These are phyloP conservation scores for Stemphylium lycopersici DNA, from an alignment of 2,329 filamentous ascomycete species.

Conservation along the genomic window DNA sequence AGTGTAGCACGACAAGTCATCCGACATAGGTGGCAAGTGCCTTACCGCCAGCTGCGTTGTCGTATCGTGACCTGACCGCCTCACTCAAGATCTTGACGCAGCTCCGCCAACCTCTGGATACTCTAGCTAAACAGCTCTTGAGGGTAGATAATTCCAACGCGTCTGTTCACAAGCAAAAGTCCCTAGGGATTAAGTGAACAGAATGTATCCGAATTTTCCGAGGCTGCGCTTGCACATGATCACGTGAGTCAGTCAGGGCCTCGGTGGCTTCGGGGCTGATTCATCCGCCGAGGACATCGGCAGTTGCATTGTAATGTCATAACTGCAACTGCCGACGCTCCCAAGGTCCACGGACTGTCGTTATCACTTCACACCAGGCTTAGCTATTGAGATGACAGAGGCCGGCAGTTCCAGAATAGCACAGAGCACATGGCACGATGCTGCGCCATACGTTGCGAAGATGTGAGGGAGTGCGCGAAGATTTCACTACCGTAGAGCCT, in stretches of 20 bases:
- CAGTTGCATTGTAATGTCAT: constrained; percentile 22
- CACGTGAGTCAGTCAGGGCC: constrained; percentile 10
- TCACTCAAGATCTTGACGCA: not conserved
- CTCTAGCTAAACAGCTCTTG: too few species aligned
- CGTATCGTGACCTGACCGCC: not conserved
- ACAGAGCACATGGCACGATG: constrained; percentile 2
- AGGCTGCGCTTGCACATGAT: not conserved
- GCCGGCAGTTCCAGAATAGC: constrained; percentile 27
- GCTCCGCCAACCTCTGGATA: not conserved
- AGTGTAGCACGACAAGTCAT: not conserved
- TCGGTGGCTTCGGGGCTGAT: constrained; percentile 2
- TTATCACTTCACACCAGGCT: constrained; percentile 12
- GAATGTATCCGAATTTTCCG: not conserved
- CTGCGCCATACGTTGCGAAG: not conserved
- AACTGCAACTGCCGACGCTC: constrained; percentile 26
- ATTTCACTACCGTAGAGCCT: not conserved
- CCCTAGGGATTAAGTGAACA: too few species aligned
- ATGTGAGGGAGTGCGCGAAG: constrained; percentile 7
- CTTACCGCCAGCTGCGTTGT: not conserved
- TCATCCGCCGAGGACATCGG: constrained; percentile 12
- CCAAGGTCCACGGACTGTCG: constrained; percentile 14
- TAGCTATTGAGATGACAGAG: constrained; percentile 10
- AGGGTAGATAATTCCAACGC: too few species aligned
- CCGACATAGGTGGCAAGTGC: not conserved
- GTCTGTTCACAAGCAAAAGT: too few species aligned